Base-by-base conservation (phyloP, 1,139 yeast species). In the Insectozyma bohioensis region DNA sequence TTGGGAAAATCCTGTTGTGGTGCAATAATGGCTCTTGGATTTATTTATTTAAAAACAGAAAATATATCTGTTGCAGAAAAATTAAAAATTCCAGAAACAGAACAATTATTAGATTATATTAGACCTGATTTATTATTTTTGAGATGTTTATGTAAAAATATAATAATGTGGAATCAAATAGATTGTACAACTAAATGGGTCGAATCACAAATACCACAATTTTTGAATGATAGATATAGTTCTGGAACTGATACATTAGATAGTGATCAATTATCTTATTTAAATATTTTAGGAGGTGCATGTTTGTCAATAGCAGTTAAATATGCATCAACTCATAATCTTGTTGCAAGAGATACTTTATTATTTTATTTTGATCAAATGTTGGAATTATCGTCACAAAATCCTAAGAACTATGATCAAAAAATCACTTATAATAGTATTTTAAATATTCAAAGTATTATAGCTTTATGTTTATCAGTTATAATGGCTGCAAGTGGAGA, bases 401-500 rank as follows among this genome's bases (percentile, higher is more conserved):
- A 70, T 0, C 67, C 75, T 0, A 47, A 43, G 3, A 75, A 71
- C 25, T 78, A 79, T 46, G 95, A 85, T 47, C 78, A 77, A 41
- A 70, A 68, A 37, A 58, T 85, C 20, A 73, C 88, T 0, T 67
- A 73, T 31, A 63, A 69, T 31, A 73, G 85, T 23, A 74, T 84
- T 3, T 58, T 70, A 12, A 75, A 73, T 30, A 67, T 82, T 23
- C 77, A 80, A 37, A 79, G 80, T 45, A 63, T 82, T 1, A 48
- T 87, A 16, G 74, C 82, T 1, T 56, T 88, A 9, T 74, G 92
- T 12, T 59, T 76, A 10, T 75, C 96, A 0, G 67, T 86, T 20
- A 73, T 88, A 0, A 85, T 87, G 87, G 90, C 95, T 1, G 96
- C 96, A 1, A 78, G 90, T 14, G 98, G 98, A 1, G 97, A 92